Percentiles rank a stretch among this genome's conserved stretches.
Conservation (phyloP, 1,284 basidiomycete genomes). For the Phellopilus nigrolimitatus region DNA sequence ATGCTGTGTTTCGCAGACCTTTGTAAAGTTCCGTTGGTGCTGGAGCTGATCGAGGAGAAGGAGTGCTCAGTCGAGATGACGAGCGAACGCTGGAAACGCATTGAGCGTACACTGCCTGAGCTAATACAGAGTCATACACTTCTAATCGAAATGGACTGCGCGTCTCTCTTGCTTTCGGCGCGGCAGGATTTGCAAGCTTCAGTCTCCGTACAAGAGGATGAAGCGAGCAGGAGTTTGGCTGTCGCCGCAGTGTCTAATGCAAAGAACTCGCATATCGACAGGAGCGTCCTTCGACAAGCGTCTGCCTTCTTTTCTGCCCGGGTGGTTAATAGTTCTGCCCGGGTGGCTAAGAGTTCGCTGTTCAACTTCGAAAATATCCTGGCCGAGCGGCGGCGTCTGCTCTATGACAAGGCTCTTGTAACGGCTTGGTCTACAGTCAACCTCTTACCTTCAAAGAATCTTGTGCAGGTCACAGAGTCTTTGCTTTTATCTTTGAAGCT, state of each 20-base stretch:
- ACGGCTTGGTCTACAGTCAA: not conserved
- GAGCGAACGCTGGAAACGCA: not conserved
- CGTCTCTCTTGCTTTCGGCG: not conserved
- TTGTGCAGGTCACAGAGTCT: not conserved
- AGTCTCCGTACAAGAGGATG: not conserved
- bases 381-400: too few species aligned
- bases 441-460: too few species aligned
- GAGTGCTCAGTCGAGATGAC: not conserved
- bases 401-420: not conserved
- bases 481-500: not conserved
- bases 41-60: slow-evolving; percentile 1
- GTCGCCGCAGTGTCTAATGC: not conserved
- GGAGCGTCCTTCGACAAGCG: too few species aligned
- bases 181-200: too few species aligned
- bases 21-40: not conserved
- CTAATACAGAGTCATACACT: not conserved
- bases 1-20: slow-evolving; percentile 4
- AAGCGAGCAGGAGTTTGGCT: not conserved
- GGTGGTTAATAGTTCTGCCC: too few species aligned
- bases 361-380: too few species aligned
- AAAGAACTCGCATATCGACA: too few species aligned
- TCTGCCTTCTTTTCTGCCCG: too few species aligned
- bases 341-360: too few species aligned
- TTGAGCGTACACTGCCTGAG: not conserved
- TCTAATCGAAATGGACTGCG: slow-evolving; percentile 1